A percentile compares a stretch with the other conserved stretches of the same genome.
phyloP scores from a whole-genome alignment of 108 stramenopile genomes.

The Nannochloropsis granulata region DNA sequence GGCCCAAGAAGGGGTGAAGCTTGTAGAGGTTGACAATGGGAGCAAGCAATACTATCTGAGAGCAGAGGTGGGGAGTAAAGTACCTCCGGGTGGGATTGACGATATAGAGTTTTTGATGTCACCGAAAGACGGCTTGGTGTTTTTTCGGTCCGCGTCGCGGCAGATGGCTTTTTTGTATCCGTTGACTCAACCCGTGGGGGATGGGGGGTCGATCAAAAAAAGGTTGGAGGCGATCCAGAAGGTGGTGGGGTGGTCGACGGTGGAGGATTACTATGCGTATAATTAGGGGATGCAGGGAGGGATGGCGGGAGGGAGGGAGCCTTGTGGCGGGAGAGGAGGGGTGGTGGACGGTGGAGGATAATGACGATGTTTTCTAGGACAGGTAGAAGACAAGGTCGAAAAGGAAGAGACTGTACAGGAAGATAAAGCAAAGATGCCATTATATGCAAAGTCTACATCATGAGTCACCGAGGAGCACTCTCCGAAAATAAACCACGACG shows the following conservation, averaged over 20 bases:
- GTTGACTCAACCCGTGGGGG: conserved; percentile 70
- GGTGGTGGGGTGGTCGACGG: conserved; percentile 47
- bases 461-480: too few relatives aligned
- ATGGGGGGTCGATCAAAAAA: conserved; percentile 60
- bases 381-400: too few relatives aligned
- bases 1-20: not conserved
- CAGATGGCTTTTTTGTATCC: conserved; percentile 74
- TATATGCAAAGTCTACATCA: too few relatives aligned
- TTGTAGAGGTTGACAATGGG: not conserved
- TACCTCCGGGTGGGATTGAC: conserved; percentile 43
- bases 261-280: not conserved
- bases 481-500: not conserved
- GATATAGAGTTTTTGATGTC: conserved; percentile 71
- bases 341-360: too few relatives aligned
- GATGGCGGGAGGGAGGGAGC: too few relatives aligned
- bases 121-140: conserved; percentile 62
- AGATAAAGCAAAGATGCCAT: too few relatives aligned
- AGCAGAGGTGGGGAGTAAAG: conserved; percentile 1
- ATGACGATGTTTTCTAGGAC: too few relatives aligned
- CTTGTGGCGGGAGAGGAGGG: too few relatives aligned
- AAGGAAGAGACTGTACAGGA: too few relatives aligned
- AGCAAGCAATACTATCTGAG: not conserved
- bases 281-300: not conserved
- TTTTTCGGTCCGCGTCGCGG: conserved; percentile 63
- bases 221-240: conserved; percentile 58